Percentiles rank a stretch among this genome's conserved stretches.
Conservation (phyloP, 192 early-diverging fungal species). For the Podila verticillata region DNA sequence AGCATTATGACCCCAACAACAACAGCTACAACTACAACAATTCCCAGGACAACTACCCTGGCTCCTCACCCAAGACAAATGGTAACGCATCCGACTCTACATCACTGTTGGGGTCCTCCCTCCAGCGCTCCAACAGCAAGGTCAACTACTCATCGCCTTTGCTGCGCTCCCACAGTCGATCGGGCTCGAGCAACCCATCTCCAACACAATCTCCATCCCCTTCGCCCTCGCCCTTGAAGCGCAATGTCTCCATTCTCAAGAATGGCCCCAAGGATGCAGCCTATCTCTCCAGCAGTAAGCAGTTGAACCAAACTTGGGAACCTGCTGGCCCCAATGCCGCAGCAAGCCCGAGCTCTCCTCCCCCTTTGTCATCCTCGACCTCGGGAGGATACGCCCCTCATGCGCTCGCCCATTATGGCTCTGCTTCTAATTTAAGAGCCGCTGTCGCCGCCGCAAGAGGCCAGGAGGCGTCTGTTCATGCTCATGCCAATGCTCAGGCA, state of each 20-base stretch:
- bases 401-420: constrained; percentile 28
- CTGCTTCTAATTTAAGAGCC: constrained; percentile 40
- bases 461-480: not conserved
- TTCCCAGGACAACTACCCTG: not conserved
- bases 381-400: constrained; percentile 1
- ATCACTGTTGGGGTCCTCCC: constrained; percentile 1
- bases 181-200: constrained; percentile 21
- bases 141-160: constrained; percentile 35
- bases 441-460: constrained; percentile 15
- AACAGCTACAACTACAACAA: not conserved
- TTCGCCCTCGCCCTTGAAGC: constrained; percentile 20
- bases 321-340: constrained; percentile 26
- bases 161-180: constrained; percentile 38
- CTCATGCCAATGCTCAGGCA: not conserved
- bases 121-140: constrained; percentile 37
- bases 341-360: not conserved
- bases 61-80: not conserved
- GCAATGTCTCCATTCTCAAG: constrained; percentile 42
- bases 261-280: constrained; percentile 50
- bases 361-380: not conserved
- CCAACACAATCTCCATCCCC: constrained; percentile 8
- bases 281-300: constrained; percentile 21
- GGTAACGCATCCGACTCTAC: not conserved
- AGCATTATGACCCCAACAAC: constrained; percentile 4
- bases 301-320: constrained; percentile 40